A percentile compares a stretch with the other conserved stretches of the same genome.
These are phyloP conservation scores for Lecanoromycetidae sp. DNA, from an alignment of 2,329 filamentous ascomycete species.

Conservation along the genomic window DNA sequence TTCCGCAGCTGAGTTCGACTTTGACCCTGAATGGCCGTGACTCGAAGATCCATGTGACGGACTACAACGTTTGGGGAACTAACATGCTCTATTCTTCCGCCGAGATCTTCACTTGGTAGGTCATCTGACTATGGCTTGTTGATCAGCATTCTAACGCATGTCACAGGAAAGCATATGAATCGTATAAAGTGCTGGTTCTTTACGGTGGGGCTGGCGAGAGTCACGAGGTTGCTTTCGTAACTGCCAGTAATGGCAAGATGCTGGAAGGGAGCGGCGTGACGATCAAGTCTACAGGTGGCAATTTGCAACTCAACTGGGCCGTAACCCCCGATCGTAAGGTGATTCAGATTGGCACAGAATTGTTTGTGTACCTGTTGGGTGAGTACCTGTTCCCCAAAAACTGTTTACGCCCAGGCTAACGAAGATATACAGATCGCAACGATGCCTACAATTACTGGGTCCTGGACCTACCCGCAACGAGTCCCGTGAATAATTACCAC, in stretches of 20 bases:
- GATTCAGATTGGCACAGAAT: constrained; percentile 24
- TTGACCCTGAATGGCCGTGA: constrained; percentile 32
- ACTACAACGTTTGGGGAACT: constrained; percentile 30
- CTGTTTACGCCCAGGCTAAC: not conserved
- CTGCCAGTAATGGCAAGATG: not conserved
- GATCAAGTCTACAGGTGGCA: not conserved
- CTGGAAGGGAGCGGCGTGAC: constrained; percentile 9
- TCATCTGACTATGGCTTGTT: not conserved
- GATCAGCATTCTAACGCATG: not conserved
- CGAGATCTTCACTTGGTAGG: constrained; percentile 33
- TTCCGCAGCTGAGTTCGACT: constrained; percentile 31
- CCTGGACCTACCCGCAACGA: constrained; percentile 26
- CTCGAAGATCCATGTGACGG: constrained; percentile 33
- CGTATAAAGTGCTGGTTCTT: constrained; percentile 26
- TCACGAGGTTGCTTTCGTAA: constrained; percentile 31
- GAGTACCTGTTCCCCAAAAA: not conserved
- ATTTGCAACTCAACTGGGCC: constrained; percentile 9
- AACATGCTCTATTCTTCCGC: constrained; percentile 34
- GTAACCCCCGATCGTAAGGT: constrained; percentile 23
- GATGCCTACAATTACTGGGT: constrained; percentile 36
- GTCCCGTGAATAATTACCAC: constrained; percentile 24
- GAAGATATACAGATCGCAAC: constrained; percentile 22
- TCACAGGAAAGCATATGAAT: constrained; percentile 11
- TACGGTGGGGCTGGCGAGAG: constrained; percentile 31
- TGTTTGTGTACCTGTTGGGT: constrained; percentile 13